Percentiles rank a stretch among this genome's conserved stretches.
These are phyloP conservation scores for Tarenaya hassleriana DNA, from an alignment of 345 rosid genomes.

Conservation along the genomic window DNA sequence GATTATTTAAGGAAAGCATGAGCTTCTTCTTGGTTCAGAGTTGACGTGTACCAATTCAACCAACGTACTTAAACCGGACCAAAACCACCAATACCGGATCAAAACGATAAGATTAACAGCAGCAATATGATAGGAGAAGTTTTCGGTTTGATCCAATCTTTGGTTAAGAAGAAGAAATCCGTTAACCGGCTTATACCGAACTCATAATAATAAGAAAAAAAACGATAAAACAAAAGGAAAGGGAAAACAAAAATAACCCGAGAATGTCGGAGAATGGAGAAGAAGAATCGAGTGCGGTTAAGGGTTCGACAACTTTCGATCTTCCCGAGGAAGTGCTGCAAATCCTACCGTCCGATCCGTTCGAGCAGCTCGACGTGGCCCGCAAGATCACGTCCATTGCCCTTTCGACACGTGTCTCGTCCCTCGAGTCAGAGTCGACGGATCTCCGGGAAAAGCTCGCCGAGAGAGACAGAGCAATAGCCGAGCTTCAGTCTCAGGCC, in stretches of 20 bases:
- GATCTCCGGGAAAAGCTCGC: constrained; percentile 44
- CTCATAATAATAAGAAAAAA: constrained; percentile 18
- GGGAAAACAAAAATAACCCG: background rate
- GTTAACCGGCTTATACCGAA: constrained; percentile 6
- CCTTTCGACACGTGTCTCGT: constrained; percentile 73
- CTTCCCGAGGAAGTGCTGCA: constrained; percentile 70
- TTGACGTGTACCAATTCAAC: too few relatives aligned
- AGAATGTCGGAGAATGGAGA: constrained; percentile 22
- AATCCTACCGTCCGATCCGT: constrained; percentile 85
- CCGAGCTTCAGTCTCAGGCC: constrained; percentile 54
- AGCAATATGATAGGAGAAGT: too few relatives aligned
- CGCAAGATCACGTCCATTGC: constrained; percentile 97
- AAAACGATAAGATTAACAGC: too few relatives aligned
- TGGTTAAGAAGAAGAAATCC: background rate
- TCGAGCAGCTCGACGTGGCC: constrained; percentile 91
- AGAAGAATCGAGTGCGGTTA: constrained; percentile 19
- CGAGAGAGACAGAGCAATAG: constrained; percentile 57
- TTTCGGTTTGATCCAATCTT: background rate
- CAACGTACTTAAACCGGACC: too few relatives aligned
- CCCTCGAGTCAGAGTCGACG: constrained; percentile 74
- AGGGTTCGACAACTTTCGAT: constrained; percentile 45
- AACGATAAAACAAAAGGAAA: constrained; percentile 8
- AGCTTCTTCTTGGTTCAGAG: too few relatives aligned
- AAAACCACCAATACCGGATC: too few relatives aligned
- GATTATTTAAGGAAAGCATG: too few relatives aligned